phyloP scores from a whole-genome alignment of 1,284 basidiomycete species.

The Rugosomyces carneus region DNA sequence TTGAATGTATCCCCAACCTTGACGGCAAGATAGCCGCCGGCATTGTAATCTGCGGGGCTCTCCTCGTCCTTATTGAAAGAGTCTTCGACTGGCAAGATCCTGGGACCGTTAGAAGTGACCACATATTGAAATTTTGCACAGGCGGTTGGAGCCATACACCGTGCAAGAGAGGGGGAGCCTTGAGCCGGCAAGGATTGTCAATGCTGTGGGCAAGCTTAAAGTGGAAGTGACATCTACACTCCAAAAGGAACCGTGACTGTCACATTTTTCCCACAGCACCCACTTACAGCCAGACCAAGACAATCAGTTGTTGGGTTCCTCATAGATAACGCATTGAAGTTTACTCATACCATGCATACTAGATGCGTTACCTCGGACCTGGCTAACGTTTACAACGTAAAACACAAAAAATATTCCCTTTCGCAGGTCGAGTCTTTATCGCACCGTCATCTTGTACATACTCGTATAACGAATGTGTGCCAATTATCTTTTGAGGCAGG shows the following conservation, averaged over 20 bases:
- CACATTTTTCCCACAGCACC: conserved; percentile 9
- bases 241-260: conserved; percentile 15
- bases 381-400: no score
- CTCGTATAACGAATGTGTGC: no score
- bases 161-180: conserved; percentile 17
- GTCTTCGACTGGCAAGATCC: conserved; percentile 64
- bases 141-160: conserved; percentile 58
- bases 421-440: no score
- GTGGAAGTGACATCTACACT: conserved; percentile 11
- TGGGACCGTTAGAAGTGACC: conserved; percentile 56
- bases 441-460: no score
- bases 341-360: not conserved
- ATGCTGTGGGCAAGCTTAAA: conserved; percentile 6
- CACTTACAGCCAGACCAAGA: conserved; percentile 20
- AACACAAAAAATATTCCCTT: no score
- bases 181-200: conserved; percentile 3
- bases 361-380: no score
- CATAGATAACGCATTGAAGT: not conserved
- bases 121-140: conserved; percentile 73
- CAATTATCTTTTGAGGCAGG: no score
- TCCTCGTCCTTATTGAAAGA: conserved; percentile 67
- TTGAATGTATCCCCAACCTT: conserved; percentile 78
- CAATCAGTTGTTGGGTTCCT: not conserved
- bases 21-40: conserved; percentile 76
- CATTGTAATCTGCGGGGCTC: conserved; percentile 72